Evolutionary conservation across 2,329 filamentous ascomycete species (phyloP).

Genomic region (Alternaria triticimaculans): DNA sequence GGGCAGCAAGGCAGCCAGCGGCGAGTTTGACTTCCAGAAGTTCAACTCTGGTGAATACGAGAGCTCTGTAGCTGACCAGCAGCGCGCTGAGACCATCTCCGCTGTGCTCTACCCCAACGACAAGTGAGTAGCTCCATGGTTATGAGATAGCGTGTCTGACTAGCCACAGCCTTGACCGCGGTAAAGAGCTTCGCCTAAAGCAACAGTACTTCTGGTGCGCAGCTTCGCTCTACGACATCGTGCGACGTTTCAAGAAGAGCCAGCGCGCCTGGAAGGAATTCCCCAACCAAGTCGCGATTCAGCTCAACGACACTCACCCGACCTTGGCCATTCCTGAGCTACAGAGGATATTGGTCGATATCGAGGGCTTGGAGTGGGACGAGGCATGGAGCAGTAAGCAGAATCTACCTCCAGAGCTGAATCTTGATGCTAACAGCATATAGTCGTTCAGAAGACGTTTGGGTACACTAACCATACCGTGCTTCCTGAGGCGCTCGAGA

Average conservation of each 20-base stretch:
- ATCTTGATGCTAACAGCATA: slow-evolving; percentile 16
- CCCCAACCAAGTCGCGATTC: slow-evolving; percentile 92
- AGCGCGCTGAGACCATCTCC: slow-evolving; percentile 98
- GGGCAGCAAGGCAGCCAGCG: slow-evolving; percentile 96
- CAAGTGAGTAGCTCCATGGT: slow-evolving; percentile 58
- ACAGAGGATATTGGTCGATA: slow-evolving; percentile 87
- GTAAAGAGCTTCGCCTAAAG: slow-evolving; percentile 96
- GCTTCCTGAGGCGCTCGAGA: slow-evolving; percentile 94
- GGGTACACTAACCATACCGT: slow-evolving; percentile 99
- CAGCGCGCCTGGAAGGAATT: slow-evolving; percentile 91
- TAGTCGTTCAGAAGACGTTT: slow-evolving; percentile 68
- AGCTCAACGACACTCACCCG: slow-evolving; percentile 97
- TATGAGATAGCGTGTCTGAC: slow-evolving; percentile 15
- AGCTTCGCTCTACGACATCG: slow-evolving; percentile 93
- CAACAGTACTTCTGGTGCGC: slow-evolving; percentile 99
- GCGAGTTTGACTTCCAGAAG: slow-evolving; percentile 99
- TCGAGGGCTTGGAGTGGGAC: slow-evolving; percentile 92
- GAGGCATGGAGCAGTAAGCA: slow-evolving; percentile 79
- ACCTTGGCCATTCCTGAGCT: slow-evolving; percentile 95
- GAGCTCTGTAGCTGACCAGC: slow-evolving; percentile 96
- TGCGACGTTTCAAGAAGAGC: slow-evolving; percentile 97
- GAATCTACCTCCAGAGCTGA: neutral
- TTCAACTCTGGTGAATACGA: slow-evolving; percentile 99
- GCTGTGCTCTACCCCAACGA: slow-evolving; percentile 97
- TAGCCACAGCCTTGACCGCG: slow-evolving; percentile 71